Evolutionary conservation across 768 basidiomycete genomes (phyloP), one percentile per base, ranked within the genome.

Genomic region (Suillus lakei): DNA sequence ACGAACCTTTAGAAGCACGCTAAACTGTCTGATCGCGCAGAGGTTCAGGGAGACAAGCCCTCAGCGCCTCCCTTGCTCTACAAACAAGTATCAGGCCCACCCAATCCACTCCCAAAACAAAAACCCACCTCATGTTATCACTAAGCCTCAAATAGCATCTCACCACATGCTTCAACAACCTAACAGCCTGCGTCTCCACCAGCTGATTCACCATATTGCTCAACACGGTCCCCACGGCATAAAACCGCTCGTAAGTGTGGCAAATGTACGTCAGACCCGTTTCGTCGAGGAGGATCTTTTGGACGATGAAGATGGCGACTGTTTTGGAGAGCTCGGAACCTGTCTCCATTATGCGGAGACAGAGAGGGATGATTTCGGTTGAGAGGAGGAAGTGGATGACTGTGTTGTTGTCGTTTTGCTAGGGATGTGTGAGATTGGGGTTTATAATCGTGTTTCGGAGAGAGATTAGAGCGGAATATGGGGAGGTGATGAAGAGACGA

Each of bases 361-460:
- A 99, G 68, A 99, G 91, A 41, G 98, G 98, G 75, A 99, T 99
- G 77, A 99, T 99, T 83, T 99, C 98, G 62, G 98, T 99, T 5
- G 96, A 98, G 53, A 99, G 88, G 50, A 99, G 86, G 84, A 99
- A 99, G 81, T 98, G 97, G 78, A 99, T 99, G 70, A 99, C 98
- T 63, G 97, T 92, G 72, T 90, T 95, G 80, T 99, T 99, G 80
- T 99, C 98, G 75, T 99, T 98, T 95, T 99, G 97, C 94, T 98
- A 72, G 39, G 59, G 30, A 43, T 53, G 32, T 16, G 34, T 77
- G 36, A 76, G 66, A 50, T 53, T 53, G 32, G 21, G 48, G 30
- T 32, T 54, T 32, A n/a, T n/a, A n/a, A n/a, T n/a, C n/a, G n/a
- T n/a, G n/a, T n/a, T n/a, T n/a, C n/a, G n/a, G n/a, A n/a, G n/a